Conservation (phyloP, 805 yeast species). For the Osmozyma mogii region DNA sequence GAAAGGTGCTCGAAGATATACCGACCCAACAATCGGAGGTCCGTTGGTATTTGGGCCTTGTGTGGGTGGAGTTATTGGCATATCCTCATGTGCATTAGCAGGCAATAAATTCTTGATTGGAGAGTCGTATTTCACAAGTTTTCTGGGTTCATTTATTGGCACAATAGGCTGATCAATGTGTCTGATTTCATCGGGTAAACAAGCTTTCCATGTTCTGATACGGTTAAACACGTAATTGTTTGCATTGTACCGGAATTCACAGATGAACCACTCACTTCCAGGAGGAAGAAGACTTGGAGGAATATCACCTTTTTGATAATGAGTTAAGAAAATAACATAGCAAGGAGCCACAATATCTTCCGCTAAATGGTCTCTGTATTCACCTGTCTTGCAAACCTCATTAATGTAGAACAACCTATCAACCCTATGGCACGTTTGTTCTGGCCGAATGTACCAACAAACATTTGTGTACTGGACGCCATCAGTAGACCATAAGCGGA, state of each 20-base stretch:
- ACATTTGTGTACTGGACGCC: slow-evolving; percentile 80
- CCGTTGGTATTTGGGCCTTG: slow-evolving; percentile 72
- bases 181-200: slow-evolving; percentile 93
- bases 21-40: slow-evolving; percentile 93
- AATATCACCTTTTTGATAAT: slow-evolving; percentile 93
- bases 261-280: slow-evolving; percentile 82
- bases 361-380: slow-evolving; percentile 87
- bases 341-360: slow-evolving; percentile 90
- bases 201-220: slow-evolving; percentile 97
- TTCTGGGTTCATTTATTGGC: slow-evolving; percentile 60
- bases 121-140: slow-evolving; percentile 69
- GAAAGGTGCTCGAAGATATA: slow-evolving; percentile 67
- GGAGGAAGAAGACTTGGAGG: slow-evolving; percentile 50
- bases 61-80: slow-evolving; percentile 76
- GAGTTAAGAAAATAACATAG: slow-evolving; percentile 88
- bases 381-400: slow-evolving; percentile 95
- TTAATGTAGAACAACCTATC: slow-evolving; percentile 87
- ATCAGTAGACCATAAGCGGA: slow-evolving; percentile 87
- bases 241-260: slow-evolving; percentile 93
- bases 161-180: slow-evolving; percentile 68
- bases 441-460: slow-evolving; percentile 97
- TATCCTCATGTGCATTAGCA: slow-evolving; percentile 60
- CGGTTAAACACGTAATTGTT: slow-evolving; percentile 84
- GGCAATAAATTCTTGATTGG: slow-evolving; percentile 78
- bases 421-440: slow-evolving; percentile 90